Evolutionary conservation across 1,139 yeast species (phyloP).

Genomic region (Diutina mesorugosa): DNA sequence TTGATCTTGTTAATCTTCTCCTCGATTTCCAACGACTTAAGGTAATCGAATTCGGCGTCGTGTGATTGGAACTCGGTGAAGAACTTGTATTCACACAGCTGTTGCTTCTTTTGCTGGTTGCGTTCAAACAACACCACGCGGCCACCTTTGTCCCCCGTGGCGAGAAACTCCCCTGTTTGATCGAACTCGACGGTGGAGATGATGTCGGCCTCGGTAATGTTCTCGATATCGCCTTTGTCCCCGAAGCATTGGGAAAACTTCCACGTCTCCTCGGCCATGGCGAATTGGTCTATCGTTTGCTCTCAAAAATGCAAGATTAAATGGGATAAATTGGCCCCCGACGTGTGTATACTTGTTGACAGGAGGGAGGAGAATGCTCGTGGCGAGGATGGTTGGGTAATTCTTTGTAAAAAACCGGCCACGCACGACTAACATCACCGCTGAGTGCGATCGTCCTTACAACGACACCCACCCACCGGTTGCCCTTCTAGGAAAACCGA

Average conservation of each 20-base stretch:
- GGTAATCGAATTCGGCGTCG: slow-evolving; percentile 96
- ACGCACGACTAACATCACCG: background rate
- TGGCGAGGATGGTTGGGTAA: background rate
- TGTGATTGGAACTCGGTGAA: slow-evolving; percentile 97
- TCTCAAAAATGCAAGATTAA: background rate
- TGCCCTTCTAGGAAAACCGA: background rate
- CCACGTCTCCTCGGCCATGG: slow-evolving; percentile 27
- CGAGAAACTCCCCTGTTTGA: slow-evolving; percentile 85
- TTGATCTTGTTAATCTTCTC: slow-evolving; percentile 96
- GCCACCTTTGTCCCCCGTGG: slow-evolving; percentile 98
- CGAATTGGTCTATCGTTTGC: background rate
- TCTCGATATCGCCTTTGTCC: slow-evolving; percentile 93
- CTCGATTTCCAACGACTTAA: slow-evolving; percentile 91
- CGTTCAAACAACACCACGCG: slow-evolving; percentile 93
- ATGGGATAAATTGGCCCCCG: background rate
- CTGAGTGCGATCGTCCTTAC: background rate
- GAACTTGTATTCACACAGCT: slow-evolving; percentile 77
- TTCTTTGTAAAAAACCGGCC: background rate
- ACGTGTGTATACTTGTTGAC: background rate
- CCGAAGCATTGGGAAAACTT: slow-evolving; percentile 92
- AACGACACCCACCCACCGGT: background rate
- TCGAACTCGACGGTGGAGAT: slow-evolving; percentile 96
- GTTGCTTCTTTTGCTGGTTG: slow-evolving; percentile 52
- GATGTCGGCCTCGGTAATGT: slow-evolving; percentile 94
- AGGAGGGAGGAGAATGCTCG: background rate